Base-by-base conservation (phyloP, 345 rosid genomes). In the Physaria fendleri region DNA sequence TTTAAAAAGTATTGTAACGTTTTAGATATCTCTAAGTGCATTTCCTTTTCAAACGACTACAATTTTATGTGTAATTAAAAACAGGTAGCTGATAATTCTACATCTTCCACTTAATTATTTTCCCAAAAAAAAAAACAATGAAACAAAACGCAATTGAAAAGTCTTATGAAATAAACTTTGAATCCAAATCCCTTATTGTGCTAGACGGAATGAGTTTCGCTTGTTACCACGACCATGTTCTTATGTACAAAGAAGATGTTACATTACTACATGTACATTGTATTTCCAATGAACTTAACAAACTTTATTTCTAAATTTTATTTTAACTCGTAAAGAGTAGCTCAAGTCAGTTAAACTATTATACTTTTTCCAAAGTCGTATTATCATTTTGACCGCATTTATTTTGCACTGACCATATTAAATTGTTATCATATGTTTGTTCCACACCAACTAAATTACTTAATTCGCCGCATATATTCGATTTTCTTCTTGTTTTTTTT, bases 1-100 rank as follows among this genome's bases (percentile, higher is more conserved):
- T 59, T 66, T 39, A 38, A 28, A 57, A 57, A 57, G 59, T 66
- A 66, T 47, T 49, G 51, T 30, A 23, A 57, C 51, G 30, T 27
- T 46, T 13, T 25, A 15, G 33, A 15, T 15, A 32, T 29, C 49
- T 13, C 44, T 49, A 8, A 57, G 59, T 66, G 65, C 52, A 66
- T 58, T 58, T 49, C 59, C 59, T 23, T 57, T 58, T 51, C 66
- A 25, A 51, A 12, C 43, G 15, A 18, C 18, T 28, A 68, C 40
- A 33, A 9, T 34, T 6, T 42, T 59, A 30, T 33, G 45, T 33
- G 39, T 46, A 39, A 48, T 22, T n/a, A 9, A 66, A 48, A 66
- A 49, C 22, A 16, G 21, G 40, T 40, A 21, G 56, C 40, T 38
- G 27, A 47, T n/a, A 13, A 23, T 39, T 40, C 27, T 44, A 16